phyloP scores from a whole-genome alignment of 345 rosid genomes.

The Linum trigynum region DNA sequence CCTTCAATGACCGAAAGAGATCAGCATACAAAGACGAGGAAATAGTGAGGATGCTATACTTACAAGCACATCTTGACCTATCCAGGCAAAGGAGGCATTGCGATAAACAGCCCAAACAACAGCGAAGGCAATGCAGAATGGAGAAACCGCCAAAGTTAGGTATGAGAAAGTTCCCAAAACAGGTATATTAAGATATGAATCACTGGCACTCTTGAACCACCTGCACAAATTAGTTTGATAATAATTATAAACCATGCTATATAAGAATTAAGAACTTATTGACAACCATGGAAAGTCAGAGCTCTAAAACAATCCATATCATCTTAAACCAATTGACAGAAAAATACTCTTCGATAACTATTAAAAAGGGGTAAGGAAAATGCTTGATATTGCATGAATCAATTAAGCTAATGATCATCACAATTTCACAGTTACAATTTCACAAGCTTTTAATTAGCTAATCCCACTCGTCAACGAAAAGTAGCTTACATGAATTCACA shows the following conservation, averaged over 20 bases:
- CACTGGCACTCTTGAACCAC: conserved; percentile 68
- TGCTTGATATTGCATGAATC: no score
- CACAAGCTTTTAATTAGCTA: no score
- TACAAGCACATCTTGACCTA: conserved; percentile 98
- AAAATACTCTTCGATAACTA: not conserved
- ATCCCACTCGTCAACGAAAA: no score
- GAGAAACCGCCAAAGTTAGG: conserved; percentile 80
- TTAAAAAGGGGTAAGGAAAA: no score
- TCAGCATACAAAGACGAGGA: not conserved
- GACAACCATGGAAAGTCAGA: not conserved
- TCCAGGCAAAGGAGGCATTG: conserved; percentile 63
- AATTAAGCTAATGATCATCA: no score
- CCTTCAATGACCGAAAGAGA: not conserved
- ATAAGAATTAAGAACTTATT: no score
- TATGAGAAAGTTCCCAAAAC: conserved; percentile 74
- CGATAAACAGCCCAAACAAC: conserved; percentile 88
- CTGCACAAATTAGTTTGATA: conserved; percentile 28
- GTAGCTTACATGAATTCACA: no score
- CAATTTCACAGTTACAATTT: no score
- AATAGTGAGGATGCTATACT: conserved; percentile 17
- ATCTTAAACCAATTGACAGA: not conserved
- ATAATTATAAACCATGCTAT: not conserved
- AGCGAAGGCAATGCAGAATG: conserved; percentile 85
- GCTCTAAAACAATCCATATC: not conserved
- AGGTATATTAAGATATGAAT: conserved; percentile 69